Evolutionary conservation across 164 flowering plant genomes (phyloP).

Genomic region (Amborella trichopoda): DNA sequence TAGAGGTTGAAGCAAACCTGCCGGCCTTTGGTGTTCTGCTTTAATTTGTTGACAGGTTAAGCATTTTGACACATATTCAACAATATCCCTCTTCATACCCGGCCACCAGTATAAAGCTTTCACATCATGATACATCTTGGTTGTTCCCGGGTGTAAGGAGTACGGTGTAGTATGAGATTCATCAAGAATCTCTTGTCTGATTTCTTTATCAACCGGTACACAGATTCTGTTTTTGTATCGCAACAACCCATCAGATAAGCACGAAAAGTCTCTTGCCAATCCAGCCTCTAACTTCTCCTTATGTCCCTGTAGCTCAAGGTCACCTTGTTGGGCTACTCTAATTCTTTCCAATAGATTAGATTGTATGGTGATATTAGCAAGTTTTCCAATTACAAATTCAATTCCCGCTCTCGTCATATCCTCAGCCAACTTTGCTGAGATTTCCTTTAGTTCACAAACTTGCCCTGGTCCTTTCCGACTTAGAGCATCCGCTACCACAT

Average conservation of each 20-base stretch:
- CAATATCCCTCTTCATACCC: background rate
- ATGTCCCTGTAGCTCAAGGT: background rate
- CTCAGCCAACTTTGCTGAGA: background rate
- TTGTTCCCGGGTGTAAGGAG: constrained; percentile 4
- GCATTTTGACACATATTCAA: background rate
- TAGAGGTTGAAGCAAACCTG: background rate
- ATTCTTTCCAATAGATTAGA: background rate
- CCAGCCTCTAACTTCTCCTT: background rate
- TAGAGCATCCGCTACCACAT: constrained; percentile 8
- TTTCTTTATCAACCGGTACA: background rate
- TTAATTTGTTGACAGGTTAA: background rate
- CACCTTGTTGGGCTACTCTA: background rate
- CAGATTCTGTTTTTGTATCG: background rate
- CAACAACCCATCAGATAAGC: background rate
- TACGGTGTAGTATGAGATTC: constrained; percentile 1
- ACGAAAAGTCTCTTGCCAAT: background rate
- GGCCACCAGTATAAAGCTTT: constrained; percentile 1
- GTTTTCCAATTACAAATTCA: background rate
- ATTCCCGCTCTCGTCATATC: background rate
- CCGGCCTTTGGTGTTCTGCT: background rate
- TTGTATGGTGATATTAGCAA: background rate
- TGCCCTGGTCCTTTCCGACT: constrained; percentile 2
- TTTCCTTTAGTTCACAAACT: background rate
- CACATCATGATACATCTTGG: constrained; percentile 6
- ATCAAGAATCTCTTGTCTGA: background rate